Percentiles rank a stretch among this genome's conserved stretches.
Evolutionary conservation across 2,329 filamentous ascomycete genomes (phyloP).

Genomic region (Alternaria tenuissima): DNA sequence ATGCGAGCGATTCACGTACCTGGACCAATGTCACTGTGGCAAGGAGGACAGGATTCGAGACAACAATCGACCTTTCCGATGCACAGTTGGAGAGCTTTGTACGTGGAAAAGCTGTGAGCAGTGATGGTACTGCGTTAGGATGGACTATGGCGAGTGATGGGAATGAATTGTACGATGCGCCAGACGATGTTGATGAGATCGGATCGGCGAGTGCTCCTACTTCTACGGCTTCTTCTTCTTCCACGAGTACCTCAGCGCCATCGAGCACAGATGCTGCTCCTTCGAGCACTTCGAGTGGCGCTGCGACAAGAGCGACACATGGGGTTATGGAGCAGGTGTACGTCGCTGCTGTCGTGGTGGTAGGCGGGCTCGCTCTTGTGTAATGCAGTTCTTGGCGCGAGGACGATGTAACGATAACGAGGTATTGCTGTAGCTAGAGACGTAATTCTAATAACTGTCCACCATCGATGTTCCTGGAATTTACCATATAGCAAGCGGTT

Average conservation of each 20-base stretch:
- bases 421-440: not conserved
- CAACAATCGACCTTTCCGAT: slow-evolving; percentile 15
- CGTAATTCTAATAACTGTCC: not conserved
- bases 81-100: slow-evolving; percentile 16
- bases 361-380: slow-evolving; percentile 11
- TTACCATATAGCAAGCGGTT: not conserved
- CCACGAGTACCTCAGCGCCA: not conserved
- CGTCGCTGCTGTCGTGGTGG: slow-evolving; percentile 16
- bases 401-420: not conserved
- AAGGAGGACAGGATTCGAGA: slow-evolving; percentile 26
- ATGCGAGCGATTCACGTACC: slow-evolving; percentile 17
- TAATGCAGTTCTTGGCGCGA: not conserved
- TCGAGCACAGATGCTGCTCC: slow-evolving; percentile 8
- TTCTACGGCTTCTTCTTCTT: not conserved
- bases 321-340: slow-evolving; percentile 14
- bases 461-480: accelerated
- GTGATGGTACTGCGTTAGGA: slow-evolving; percentile 8
- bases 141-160: slow-evolving; percentile 22
- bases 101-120: slow-evolving; percentile 22
- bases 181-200: slow-evolving; percentile 18
- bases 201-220: not conserved
- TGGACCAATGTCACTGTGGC: slow-evolving; percentile 24
- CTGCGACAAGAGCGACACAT: slow-evolving; percentile 12
- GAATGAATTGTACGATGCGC: slow-evolving; percentile 15
- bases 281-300: slow-evolving; percentile 9